Base-by-base conservation (phyloP, 345 rosid genomes). In the Syzygium grande region DNA sequence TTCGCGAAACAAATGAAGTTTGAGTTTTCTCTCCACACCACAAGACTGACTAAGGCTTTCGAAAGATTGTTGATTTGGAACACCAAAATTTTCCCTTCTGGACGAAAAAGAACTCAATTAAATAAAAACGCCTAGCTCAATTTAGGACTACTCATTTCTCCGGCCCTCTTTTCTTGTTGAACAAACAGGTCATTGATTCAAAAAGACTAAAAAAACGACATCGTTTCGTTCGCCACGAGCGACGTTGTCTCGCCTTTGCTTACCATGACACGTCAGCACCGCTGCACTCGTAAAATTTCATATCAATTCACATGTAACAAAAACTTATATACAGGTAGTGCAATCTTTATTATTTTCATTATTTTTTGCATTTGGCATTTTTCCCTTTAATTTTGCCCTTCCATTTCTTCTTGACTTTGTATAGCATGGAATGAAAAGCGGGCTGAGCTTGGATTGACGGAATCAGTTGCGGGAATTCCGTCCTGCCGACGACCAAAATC, bases 221-320 rank as follows among this genome's bases (percentile, higher is more conserved):
- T 12, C 14, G 0, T 12, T 27, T 63, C 0, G 0, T 38, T 38
- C 4, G 41, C 41, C 4, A 38, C 41, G 3, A 38, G 41, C 3
- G 41, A 38, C 41, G 4, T 38, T 38, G 41, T 38, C 4, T 38
- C 41, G 41, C 41, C 43, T 11, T 8, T 65, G 19, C 30, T 65
- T 65, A 65, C 8, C 0, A 0, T 16, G 78, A 65, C 43, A 65
- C 12, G 8, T 16, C 6, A 9, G 0, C 43, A 38, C 41, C 4
- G 4, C 4, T 4, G 41, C 41, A 3, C 11, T 30, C 6, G 5
- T 16, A 65, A 65, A 8, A 5, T 38, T 17, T 5, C 46, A 34
- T 17, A 68, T 4, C 7, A 68, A 3, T 1, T 16, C 43, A 19
- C 46, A 68, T 9, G 46, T 17, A 68, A 17, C 7, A 3, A 19